Evolutionary conservation across 768 basidiomycete genomes (phyloP).

Genomic region (Kwoniella newhampshirensis): DNA sequence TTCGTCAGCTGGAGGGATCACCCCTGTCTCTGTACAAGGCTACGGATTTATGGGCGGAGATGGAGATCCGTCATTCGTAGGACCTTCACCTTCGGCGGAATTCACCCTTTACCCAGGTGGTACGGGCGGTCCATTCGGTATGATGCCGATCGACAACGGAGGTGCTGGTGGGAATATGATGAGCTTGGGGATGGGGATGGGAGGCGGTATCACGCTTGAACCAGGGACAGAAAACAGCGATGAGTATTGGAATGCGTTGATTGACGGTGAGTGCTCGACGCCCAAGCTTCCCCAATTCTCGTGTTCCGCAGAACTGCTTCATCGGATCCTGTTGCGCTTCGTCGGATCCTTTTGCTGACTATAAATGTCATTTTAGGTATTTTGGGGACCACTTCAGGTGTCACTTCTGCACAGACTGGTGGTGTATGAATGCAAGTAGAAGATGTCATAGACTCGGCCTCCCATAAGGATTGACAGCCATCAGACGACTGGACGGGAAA

Average conservation of each 20-base stretch:
- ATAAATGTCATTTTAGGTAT: slow-evolving; percentile 4
- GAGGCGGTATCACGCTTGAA: slow-evolving; percentile 16
- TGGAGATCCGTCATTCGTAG: slow-evolving; percentile 11
- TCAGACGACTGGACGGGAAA: no score
- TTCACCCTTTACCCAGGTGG: no score
- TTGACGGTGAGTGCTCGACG: slow-evolving; percentile 46
- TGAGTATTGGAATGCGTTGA: slow-evolving; percentile 52
- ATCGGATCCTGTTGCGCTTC: not conserved
- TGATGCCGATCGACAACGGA: no score
- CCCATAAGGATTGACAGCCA: no score
- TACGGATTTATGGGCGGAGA: slow-evolving; percentile 9
- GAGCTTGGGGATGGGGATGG: slow-evolving; percentile 2
- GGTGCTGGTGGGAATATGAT: slow-evolving; percentile 3
- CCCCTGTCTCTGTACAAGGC: not conserved
- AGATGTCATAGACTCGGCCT: no score
- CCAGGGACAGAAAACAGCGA: slow-evolving; percentile 41
- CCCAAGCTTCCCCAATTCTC: not conserved
- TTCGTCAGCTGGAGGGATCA: slow-evolving; percentile 7
- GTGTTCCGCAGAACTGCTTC: not conserved
- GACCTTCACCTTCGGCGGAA: no score
- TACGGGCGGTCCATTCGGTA: slow-evolving; percentile 6
- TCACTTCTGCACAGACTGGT: not conserved
- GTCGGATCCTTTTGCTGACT: not conserved
- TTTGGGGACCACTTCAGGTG: slow-evolving; percentile 13
- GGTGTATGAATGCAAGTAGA: no score